Conservation (phyloP, 208 protist species). For the Acanthamoeba triangularis region DNA sequence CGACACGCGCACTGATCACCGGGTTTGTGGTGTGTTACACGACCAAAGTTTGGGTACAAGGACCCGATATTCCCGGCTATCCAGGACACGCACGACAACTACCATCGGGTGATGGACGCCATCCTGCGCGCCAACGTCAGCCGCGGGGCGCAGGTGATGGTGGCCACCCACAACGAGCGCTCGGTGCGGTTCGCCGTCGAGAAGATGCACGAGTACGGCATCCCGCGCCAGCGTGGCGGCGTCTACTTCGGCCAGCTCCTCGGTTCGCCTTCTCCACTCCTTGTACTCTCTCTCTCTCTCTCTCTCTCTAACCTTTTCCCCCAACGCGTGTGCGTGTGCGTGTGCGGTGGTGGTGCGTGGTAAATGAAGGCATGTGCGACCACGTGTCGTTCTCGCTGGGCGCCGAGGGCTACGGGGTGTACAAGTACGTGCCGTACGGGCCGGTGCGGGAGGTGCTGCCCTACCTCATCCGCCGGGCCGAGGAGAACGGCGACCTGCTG, state of each 20-base stretch:
- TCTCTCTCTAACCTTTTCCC: neutral
- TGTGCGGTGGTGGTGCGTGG: neutral
- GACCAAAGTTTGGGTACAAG: slow-evolving; percentile 90
- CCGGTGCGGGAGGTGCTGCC: slow-evolving; percentile 97
- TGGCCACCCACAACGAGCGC: slow-evolving; percentile 96
- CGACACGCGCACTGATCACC: too few relatives aligned
- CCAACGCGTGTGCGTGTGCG: neutral
- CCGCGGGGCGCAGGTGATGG: slow-evolving; percentile 63
- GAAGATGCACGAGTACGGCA: slow-evolving; percentile 84
- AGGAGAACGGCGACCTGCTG: slow-evolving; percentile 94
- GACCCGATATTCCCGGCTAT: slow-evolving; percentile 95
- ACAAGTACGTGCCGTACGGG: slow-evolving; percentile 98
- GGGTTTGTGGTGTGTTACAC: too few relatives aligned
- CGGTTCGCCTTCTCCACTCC: slow-evolving; percentile 74
- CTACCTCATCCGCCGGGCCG: slow-evolving; percentile 96
- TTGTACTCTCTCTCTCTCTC: neutral
- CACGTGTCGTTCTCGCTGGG: slow-evolving; percentile 96
- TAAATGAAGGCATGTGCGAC: slow-evolving; percentile 95
- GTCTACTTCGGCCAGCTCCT: slow-evolving; percentile 97
- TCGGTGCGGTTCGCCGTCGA: slow-evolving; percentile 92
- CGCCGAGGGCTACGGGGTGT: slow-evolving; percentile 90
- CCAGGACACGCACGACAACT: slow-evolving; percentile 96
- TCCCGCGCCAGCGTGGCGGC: slow-evolving; percentile 69
- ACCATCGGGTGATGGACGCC: slow-evolving; percentile 91
- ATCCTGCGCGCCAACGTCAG: slow-evolving; percentile 63